A percentile compares a stretch with the other conserved stretches of the same genome.
These are phyloP conservation scores for Chlorencoelia australis DNA, from an alignment of 2,329 filamentous ascomycete genomes.

Conservation along the genomic window DNA sequence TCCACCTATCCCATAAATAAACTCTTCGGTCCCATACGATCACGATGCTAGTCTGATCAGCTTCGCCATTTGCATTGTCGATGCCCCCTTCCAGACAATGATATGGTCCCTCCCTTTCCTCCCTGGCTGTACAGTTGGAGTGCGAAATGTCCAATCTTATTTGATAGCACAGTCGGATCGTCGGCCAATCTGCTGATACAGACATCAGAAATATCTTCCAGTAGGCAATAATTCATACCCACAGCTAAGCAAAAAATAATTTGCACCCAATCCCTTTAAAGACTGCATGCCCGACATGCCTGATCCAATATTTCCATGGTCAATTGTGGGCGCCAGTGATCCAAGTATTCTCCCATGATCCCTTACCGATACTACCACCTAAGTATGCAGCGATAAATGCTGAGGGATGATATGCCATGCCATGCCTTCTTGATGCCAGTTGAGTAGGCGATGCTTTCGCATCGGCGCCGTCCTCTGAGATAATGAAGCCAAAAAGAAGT, in stretches of 20 bases:
- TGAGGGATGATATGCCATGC: slow-evolving; percentile 14
- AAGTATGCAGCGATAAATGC: slow-evolving; percentile 21
- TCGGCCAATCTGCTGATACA: slow-evolving; percentile 19
- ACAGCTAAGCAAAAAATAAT: slow-evolving; percentile 21
- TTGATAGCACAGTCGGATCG: slow-evolving; percentile 20
- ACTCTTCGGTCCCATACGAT: slow-evolving; percentile 13
- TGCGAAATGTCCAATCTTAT: slow-evolving; percentile 21
- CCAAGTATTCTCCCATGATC: slow-evolving; percentile 20
- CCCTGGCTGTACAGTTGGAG: slow-evolving; percentile 22
- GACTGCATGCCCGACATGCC: slow-evolving; percentile 12
- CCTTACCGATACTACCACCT: slow-evolving; percentile 21
- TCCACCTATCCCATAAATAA: slow-evolving; percentile 15
- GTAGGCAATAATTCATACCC: slow-evolving; percentile 12
- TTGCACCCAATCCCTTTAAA: slow-evolving; percentile 24
- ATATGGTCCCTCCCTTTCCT: slow-evolving; percentile 26
- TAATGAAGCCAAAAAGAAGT: slow-evolving; percentile 4
- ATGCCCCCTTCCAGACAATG: slow-evolving; percentile 13
- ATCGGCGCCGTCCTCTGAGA: slow-evolving; percentile 21
- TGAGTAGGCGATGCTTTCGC: slow-evolving; percentile 22
- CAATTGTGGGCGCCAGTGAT: slow-evolving; percentile 11
- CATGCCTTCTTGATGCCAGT: slow-evolving; percentile 15
- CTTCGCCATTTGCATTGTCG: slow-evolving; percentile 17
- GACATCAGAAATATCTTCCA: slow-evolving; percentile 20
- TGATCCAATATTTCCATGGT: slow-evolving; percentile 15
- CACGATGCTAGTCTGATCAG: slow-evolving; percentile 22